phyloP scores from a whole-genome alignment of 2,329 filamentous ascomycete species.

The Nemania diffusa region DNA sequence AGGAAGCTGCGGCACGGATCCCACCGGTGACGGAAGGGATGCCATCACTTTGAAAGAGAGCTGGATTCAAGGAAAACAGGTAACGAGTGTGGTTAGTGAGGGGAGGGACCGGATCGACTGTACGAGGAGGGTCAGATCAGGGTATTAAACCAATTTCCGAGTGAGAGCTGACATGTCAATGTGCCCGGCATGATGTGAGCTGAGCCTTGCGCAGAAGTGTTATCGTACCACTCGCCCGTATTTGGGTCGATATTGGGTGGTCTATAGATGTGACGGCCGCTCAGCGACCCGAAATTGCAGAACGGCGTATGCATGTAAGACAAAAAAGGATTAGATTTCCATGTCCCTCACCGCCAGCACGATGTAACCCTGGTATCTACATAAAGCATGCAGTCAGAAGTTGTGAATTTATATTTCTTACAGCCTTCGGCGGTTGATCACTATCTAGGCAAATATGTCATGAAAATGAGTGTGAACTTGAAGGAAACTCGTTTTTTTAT shows the following conservation, averaged over 20 bases:
- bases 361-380: constrained; percentile 28
- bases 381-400: not conserved
- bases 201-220: constrained; percentile 14
- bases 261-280: constrained; percentile 8
- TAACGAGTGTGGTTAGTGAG: constrained; percentile 15
- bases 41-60: constrained; percentile 15
- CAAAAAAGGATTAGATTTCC: constrained; percentile 1
- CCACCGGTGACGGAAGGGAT: constrained; percentile 7
- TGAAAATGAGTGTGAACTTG: too few relatives aligned
- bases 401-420: not conserved
- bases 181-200: constrained; percentile 1
- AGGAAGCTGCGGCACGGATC: constrained; percentile 30
- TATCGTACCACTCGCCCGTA: constrained; percentile 23
- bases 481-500: too few relatives aligned
- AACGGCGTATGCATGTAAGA: constrained; percentile 24
- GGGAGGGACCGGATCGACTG: not conserved
- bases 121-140: not conserved
- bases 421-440: too few relatives aligned
- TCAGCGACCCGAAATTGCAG: not conserved
- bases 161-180: constrained; percentile 1
- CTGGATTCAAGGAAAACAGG: constrained; percentile 10
- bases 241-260: not conserved
- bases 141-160: constrained; percentile 16
- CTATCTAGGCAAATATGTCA: too few relatives aligned
- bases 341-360: constrained; percentile 4